Base-by-base conservation (phyloP, 2,329 filamentous ascomycete genomes). In the Hymenoscyphus albidus region DNA sequence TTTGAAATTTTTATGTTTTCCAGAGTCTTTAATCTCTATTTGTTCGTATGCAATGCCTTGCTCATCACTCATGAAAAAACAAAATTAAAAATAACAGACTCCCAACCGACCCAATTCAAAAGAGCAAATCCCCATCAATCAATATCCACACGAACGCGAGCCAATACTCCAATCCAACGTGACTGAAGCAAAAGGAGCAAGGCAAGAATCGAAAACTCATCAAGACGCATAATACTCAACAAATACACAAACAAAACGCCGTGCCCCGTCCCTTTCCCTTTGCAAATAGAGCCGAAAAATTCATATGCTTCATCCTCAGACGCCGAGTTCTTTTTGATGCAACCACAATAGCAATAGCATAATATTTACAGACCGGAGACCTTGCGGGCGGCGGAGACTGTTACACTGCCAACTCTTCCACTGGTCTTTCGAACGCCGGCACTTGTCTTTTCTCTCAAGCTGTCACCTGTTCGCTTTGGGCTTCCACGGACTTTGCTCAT, bases 341-440 rank as follows among this genome's bases (percentile, higher is more conserved):
- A 73, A 69, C 69, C 68, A 70, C 65, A 65, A 67, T 66, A 66
- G 65, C 65, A 61, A 68, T 63, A 69, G 65, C 65, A 68, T 64
- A 63, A 59, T 61, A 67, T 70, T 68, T 71, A 75, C 59, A 75
- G 44, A 5, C 73, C 74, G 13, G 74, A 75, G 42, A 74, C 72
- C 63, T 76, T 76, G 51, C 74, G 73, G 38, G 70, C 39, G 38
- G 68, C 62, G 22, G 69, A 62, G 61, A 54, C 60, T 70, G 79
- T 83, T 64, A 84, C 79, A 74, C 86, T 89, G 59, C 85, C 87
- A 14, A 89, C 79, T 54, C 87, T 82, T 44, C 87, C 87, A 70
- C 86, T 89, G 4, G 84, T 87, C 80, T 90, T 90, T 67, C 87
- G 83, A 57, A 88, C 57, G 81, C 86, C 7, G 77, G 78, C 38